Percentiles rank a stretch among this genome's conserved stretches.
Conservation (phyloP, 495 filamentous ascomycete species). For the Xylaria curta region DNA sequence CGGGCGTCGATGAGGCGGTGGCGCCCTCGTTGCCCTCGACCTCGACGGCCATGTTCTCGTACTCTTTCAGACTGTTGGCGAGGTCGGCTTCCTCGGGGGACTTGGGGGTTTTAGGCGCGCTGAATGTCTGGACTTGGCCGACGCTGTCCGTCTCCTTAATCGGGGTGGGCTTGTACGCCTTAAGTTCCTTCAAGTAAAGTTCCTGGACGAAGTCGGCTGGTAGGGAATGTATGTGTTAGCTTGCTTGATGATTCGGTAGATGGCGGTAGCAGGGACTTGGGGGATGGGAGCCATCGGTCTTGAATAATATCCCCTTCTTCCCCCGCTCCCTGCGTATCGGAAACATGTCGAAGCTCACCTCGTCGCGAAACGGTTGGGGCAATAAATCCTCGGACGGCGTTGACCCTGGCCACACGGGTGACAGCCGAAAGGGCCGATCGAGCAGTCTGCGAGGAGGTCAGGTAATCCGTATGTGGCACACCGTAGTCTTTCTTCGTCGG, state of each 20-base stretch:
- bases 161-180: conserved; percentile 84
- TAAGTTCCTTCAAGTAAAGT: conserved; percentile 93
- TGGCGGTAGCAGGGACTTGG: not conserved
- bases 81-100: conserved; percentile 93
- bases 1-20: conserved; percentile 40
- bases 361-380: conserved; percentile 72
- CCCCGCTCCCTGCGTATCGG: conserved; percentile 28
- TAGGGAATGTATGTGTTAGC: conserved; percentile 4
- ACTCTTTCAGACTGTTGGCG: conserved; percentile 85
- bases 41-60: conserved; percentile 91
- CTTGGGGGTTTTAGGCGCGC: conserved; percentile 73
- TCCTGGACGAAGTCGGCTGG: conserved; percentile 95
- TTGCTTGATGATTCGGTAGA: not conserved
- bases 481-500: not conserved
- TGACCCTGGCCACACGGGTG: conserved; percentile 75
- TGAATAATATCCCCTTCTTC: not conserved
- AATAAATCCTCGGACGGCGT: conserved; percentile 81
- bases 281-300: not conserved
- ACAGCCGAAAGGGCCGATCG: conserved; percentile 73
- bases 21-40: conserved; percentile 80
- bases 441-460: conserved; percentile 54
- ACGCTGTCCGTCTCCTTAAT: conserved; percentile 86
- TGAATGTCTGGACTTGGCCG: conserved; percentile 90
- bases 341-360: conserved; percentile 60
- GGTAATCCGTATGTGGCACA: not conserved